phyloP scores from a whole-genome alignment of 2,329 filamentous ascomycete species.

The Cercospora beticola region DNA sequence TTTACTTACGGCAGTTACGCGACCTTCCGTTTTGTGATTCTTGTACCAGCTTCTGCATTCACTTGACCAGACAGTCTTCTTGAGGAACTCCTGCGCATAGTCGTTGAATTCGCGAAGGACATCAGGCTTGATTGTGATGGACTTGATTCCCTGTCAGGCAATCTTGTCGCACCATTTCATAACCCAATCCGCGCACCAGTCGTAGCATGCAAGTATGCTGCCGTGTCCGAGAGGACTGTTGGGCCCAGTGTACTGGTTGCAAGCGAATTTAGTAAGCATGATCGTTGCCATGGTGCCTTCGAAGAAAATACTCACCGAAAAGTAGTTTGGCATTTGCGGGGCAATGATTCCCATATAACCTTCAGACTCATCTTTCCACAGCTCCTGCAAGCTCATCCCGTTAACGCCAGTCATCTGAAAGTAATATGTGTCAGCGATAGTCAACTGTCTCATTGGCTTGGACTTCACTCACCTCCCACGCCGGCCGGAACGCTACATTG shows the following conservation, averaged over 20 bases:
- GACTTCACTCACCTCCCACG: constrained; percentile 23
- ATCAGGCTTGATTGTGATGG: constrained; percentile 47
- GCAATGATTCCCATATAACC: constrained; percentile 29
- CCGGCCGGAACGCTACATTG: constrained; percentile 39
- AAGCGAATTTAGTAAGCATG: neutral
- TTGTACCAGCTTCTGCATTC: constrained; percentile 58
- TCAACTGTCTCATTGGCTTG: too few species aligned
- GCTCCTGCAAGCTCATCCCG: constrained; percentile 22
- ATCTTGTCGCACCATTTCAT: constrained; percentile 20
- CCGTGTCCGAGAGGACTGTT: constrained; percentile 21
- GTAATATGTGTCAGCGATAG: too few species aligned
- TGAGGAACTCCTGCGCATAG: constrained; percentile 52
- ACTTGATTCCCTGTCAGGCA: constrained; percentile 25
- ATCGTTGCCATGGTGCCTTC: neutral
- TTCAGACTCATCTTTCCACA: constrained; percentile 27
- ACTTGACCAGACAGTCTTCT: constrained; percentile 50
- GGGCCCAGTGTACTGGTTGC: constrained; percentile 11
- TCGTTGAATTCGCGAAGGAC: constrained; percentile 50
- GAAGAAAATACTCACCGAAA: constrained; percentile 8
- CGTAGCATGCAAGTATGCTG: constrained; percentile 8
- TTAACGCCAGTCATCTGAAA: constrained; percentile 38
- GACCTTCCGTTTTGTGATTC: constrained; percentile 44
- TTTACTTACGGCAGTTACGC: constrained; percentile 7
- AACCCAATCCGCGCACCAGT: too few species aligned
- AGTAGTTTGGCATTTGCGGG: constrained; percentile 34